phyloP scores from a whole-genome alignment of 371 early-diverging fungal species.

The Mortierella sp. region DNA sequence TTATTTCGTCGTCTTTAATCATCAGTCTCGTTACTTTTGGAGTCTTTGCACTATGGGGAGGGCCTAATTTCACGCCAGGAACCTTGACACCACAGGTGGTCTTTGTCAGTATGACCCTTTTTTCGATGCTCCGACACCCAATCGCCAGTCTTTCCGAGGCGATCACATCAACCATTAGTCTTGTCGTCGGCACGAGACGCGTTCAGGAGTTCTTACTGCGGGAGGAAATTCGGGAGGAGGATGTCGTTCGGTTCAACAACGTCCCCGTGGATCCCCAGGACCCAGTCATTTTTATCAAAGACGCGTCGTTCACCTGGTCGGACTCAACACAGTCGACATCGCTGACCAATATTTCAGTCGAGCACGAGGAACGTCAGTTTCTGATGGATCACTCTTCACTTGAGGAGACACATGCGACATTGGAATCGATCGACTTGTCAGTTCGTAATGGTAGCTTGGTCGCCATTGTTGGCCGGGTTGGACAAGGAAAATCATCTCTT shows the following conservation, averaged over 20 bases:
- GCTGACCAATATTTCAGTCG: background rate
- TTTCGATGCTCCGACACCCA: conserved; percentile 38
- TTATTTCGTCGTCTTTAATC: conserved; percentile 44
- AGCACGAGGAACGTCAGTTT: background rate
- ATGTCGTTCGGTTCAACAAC: conserved; percentile 24
- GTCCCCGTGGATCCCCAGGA: conserved; percentile 23
- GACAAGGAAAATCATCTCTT: conserved; percentile 64
- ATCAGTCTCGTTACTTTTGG: conserved; percentile 53
- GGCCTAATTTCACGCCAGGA: conserved; percentile 40
- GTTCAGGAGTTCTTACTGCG: conserved; percentile 36
- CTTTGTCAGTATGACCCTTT: conserved; percentile 49
- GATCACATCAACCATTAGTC: conserved; percentile 32
- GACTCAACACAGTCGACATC: background rate
- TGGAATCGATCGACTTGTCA: conserved; percentile 44
- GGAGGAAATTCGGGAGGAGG: conserved; percentile 36
- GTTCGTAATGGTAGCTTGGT: conserved; percentile 40
- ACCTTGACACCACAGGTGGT: conserved; percentile 47
- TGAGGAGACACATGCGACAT: conserved; percentile 2
- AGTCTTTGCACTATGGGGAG: conserved; percentile 45
- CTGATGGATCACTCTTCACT: background rate
- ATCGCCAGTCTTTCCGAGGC: conserved; percentile 38
- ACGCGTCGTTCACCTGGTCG: conserved; percentile 73
- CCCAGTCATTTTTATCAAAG: conserved; percentile 31
- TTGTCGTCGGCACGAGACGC: conserved; percentile 38
- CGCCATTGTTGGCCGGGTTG: conserved; percentile 64